Percentiles rank a stretch among this genome's conserved stretches.
Evolutionary conservation across 257 asterid species (phyloP).

Genomic region (Eustoma russellianum): DNA sequence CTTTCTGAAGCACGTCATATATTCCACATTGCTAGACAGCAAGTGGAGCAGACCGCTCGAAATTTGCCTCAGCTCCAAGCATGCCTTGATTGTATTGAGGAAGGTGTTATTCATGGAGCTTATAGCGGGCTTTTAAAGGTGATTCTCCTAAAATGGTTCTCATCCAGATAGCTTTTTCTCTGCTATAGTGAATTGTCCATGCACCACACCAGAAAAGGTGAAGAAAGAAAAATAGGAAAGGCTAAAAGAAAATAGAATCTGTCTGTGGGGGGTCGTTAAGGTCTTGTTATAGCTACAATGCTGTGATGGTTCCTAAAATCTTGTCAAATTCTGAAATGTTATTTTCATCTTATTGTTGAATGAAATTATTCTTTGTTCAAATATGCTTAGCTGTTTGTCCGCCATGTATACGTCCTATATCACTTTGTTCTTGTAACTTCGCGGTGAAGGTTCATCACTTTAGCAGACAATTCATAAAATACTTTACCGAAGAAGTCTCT

Average conservation of each 20-base stretch:
- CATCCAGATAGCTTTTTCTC: neutral
- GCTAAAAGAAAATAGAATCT: no score
- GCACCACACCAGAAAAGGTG: no score
- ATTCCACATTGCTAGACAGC: conserved; percentile 46
- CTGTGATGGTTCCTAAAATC: neutral
- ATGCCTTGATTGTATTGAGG: conserved; percentile 78
- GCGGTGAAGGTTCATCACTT: neutral
- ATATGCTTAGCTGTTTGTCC: neutral
- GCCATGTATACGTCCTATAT: no score
- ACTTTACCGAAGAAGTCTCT: neutral
- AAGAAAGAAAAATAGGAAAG: no score
- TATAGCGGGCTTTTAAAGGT: conserved; percentile 68
- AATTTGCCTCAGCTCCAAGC: conserved; percentile 71
- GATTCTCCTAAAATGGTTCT: conserved; percentile 13
- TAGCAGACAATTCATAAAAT: neutral
- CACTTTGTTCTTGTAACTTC: neutral
- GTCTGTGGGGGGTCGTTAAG: no score
- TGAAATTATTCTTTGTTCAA: neutral
- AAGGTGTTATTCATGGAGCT: conserved; percentile 67
- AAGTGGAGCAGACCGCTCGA: conserved; percentile 38
- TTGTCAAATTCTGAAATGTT: no score
- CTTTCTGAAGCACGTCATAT: conserved; percentile 36
- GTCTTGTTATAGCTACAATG: neutral
- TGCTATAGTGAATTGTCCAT: neutral
- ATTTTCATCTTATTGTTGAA: neutral